Evolutionary conservation across 2,329 filamentous ascomycete species (phyloP).

Genomic region (Davidsoniella virescens): DNA sequence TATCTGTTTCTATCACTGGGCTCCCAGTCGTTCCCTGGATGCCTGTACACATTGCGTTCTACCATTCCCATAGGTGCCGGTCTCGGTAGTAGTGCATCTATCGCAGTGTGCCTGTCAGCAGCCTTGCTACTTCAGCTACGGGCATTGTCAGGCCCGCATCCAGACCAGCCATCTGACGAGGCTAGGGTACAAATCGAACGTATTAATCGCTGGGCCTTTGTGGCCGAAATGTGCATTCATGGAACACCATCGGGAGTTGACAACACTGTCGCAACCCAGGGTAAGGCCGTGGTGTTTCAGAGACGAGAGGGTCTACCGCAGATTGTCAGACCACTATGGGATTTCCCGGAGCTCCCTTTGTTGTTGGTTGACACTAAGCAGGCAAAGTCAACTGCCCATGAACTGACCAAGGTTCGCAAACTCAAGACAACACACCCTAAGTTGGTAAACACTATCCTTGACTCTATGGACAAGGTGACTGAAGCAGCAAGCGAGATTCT

Average conservation of each 20-base stretch:
- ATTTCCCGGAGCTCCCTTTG: constrained; percentile 83
- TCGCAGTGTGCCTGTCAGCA: constrained; percentile 73
- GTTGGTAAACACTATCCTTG: constrained; percentile 65
- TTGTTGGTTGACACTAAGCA: constrained; percentile 82
- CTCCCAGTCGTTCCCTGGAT: constrained; percentile 60
- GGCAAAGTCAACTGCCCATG: constrained; percentile 65
- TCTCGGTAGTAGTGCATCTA: constrained; percentile 84
- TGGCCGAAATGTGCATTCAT: constrained; percentile 92
- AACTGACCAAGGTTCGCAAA: constrained; percentile 71
- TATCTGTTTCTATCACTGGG: constrained; percentile 86
- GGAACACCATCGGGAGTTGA: constrained; percentile 93
- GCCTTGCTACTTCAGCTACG: constrained; percentile 78
- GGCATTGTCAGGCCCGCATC: constrained; percentile 76
- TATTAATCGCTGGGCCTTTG: constrained; percentile 96
- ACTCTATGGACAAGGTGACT: constrained; percentile 66
- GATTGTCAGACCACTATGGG: constrained; percentile 58
- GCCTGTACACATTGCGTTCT: constrained; percentile 78
- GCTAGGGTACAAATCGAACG: constrained; percentile 81
- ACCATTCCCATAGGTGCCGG: constrained; percentile 88
- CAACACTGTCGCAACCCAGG: constrained; percentile 87
- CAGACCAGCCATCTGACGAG: constrained; percentile 76
- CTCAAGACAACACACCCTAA: constrained; percentile 57
- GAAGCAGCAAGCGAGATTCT: constrained; percentile 38
- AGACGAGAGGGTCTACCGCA: constrained; percentile 24
- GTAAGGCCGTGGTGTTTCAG: constrained; percentile 86